These are phyloP conservation scores for Daldinia grandis DNA, from an alignment of 495 filamentous ascomycete genomes.

Conservation along the genomic window DNA sequence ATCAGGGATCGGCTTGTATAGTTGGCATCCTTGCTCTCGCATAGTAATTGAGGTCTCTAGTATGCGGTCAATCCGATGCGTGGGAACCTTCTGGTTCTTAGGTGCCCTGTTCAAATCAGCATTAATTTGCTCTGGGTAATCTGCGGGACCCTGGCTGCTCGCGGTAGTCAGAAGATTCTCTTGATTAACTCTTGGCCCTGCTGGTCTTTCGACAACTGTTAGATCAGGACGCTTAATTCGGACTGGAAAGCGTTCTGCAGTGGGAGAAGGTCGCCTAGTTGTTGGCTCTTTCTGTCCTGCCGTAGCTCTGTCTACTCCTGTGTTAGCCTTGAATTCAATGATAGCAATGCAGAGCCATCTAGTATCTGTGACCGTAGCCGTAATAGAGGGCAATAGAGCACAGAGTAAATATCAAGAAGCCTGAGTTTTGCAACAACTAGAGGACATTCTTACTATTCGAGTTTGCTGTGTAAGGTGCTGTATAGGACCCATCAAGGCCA, in stretches of 20 bases:
- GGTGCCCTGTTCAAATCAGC: neutral
- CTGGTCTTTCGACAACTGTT: neutral
- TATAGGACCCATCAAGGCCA: constrained; percentile 4
- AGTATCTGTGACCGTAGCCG: neutral
- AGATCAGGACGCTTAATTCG: constrained; percentile 4
- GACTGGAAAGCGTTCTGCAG: constrained; percentile 6
- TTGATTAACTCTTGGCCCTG: neutral
- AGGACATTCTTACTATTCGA: constrained; percentile 15
- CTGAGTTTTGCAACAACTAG: neutral
- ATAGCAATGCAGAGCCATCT: neutral
- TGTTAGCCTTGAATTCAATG: neutral
- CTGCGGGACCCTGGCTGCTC: neutral
- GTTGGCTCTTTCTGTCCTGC: neutral
- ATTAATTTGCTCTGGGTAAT: neutral
- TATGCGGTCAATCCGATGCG: constrained; percentile 37
- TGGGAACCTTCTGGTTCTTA: constrained; percentile 22
- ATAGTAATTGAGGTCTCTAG: constrained; percentile 38
- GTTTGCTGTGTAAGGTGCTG: neutral
- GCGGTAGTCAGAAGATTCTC: neutral
- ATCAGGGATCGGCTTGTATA: neutral
- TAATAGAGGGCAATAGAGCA: neutral
- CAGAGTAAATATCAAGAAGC: neutral
- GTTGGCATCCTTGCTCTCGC: constrained; percentile 12
- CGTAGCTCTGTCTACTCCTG: neutral
- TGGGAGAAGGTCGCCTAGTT: neutral